Evolutionary conservation across 371 early-diverging fungal genomes (phyloP), one percentile per base, ranked within the genome.

Genomic region (Haplosporangium sp.): DNA sequence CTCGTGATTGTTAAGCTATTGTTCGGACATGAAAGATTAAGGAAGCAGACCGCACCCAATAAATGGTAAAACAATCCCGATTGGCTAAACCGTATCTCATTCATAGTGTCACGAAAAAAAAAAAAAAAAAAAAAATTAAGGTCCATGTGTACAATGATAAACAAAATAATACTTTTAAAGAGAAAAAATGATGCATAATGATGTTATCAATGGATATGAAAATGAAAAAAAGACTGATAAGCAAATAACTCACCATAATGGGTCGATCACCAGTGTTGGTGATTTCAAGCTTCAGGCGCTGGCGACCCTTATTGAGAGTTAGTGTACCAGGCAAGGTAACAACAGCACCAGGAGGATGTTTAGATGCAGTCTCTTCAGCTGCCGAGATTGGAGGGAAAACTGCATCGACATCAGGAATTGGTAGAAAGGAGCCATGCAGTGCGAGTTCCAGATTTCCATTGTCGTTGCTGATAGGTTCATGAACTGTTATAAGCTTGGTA

Each of bases 251-350:
- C 63, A 90, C 92, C 86, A 96, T 94, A 65, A 98, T 91, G 3
- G 98, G 96, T 34, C 97, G 86, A 77, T 97, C 97, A 2, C 98
- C 98, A 40, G 90, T 89, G 84, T 98, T 98, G 35, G 92, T 93
- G 11, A 98, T 96, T 5, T 86, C 87, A 7, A 98, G 62, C 2
- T 87, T 73, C 34, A 88, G 63, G 6, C 96, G 89, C 67, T 72
- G 71, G 47, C 97, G 88, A 9, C 92, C 93, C 57, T 86, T 84
- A 77, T 92, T 94, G 55, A 97, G 85, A 39, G 83, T 83, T 56
- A 98, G 91, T 7, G 82, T 84, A 19, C 92, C 94, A 0, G 88
- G 83, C 35, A 83, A 84, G 13, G 89, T 86, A 19, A 92, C 71
- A 17, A 95, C 76, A 0, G 91, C 90, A 34, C 96, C 96, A 4